Evolutionary conservation across 2,329 filamentous ascomycete genomes (phyloP).

Genomic region (Trichoderma citrinoviride): DNA sequence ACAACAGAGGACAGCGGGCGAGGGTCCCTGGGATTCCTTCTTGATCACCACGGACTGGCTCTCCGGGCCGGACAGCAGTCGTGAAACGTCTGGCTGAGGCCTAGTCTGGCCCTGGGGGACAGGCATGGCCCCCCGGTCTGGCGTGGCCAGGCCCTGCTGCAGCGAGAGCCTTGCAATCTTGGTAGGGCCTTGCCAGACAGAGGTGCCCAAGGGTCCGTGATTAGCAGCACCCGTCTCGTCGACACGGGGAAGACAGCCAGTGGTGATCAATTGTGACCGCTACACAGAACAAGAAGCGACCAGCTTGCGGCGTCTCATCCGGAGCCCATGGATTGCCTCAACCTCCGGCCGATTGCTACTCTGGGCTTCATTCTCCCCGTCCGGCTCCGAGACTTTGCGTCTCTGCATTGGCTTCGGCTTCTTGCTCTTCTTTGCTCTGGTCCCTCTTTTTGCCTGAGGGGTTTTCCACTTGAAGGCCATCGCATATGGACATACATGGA

Average conservation of each 20-base stretch:
- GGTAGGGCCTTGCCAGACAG: too few species aligned
- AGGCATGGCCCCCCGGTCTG: not conserved
- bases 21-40: not conserved
- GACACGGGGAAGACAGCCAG: conserved; percentile 3
- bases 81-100: conserved; percentile 17
- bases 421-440: not conserved
- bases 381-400: not conserved
- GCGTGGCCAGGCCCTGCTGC: not conserved
- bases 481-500: too few species aligned
- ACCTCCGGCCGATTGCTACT: not conserved
- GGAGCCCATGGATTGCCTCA: not conserved
- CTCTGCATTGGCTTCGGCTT: not conserved
- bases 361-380: not conserved
- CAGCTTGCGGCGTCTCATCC: not conserved
- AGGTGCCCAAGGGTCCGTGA: not conserved
- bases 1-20: not conserved
- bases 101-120: conserved; percentile 11
- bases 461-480: not conserved
- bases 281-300: conserved; percentile 8
- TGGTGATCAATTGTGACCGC: conserved; percentile 2
- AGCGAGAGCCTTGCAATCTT: not conserved
- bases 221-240: not conserved
- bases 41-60: conserved; percentile 19
- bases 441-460: not conserved
- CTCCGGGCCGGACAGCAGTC: conserved; percentile 19